Evolutionary conservation across 768 basidiomycete species (phyloP).

Genomic region (Mycena capillaripes): DNA sequence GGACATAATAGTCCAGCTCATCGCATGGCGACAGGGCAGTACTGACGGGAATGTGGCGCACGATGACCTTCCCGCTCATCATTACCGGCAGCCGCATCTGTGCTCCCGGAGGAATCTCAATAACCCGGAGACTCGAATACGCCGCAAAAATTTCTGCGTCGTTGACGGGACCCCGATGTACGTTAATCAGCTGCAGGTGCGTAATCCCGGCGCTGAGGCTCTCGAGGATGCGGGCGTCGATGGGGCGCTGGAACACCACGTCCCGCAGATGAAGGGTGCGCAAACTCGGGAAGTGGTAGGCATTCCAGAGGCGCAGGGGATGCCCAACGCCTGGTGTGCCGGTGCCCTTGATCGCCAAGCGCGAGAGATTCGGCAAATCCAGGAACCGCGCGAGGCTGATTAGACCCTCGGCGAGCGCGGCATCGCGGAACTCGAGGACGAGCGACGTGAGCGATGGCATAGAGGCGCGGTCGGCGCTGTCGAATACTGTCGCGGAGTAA

Average conservation of each 20-base stretch:
- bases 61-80: background rate
- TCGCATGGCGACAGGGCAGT: background rate
- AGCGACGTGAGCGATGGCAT: conserved; percentile 1
- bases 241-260: background rate
- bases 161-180: too few relatives aligned
- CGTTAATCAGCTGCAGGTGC: background rate
- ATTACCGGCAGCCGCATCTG: background rate
- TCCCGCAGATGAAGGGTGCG: background rate
- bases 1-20: background rate
- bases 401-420: conserved; percentile 8
- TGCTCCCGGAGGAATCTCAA: background rate
- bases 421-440: conserved; percentile 7
- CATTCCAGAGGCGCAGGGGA: too few relatives aligned
- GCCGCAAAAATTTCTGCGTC: background rate
- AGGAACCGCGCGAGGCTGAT: background rate
- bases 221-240: background rate
- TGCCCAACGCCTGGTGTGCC: background rate
- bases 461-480: background rate
- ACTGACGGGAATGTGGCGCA: background rate
- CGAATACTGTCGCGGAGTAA: conserved; percentile 1
- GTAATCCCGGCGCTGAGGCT: background rate
- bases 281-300: background rate
- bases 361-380: background rate
- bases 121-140: background rate
- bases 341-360: background rate